Evolutionary conservation across 495 filamentous ascomycete species (phyloP), one percentile per base, ranked within the genome.

Genomic region (Neurospora tetrasperma): DNA sequence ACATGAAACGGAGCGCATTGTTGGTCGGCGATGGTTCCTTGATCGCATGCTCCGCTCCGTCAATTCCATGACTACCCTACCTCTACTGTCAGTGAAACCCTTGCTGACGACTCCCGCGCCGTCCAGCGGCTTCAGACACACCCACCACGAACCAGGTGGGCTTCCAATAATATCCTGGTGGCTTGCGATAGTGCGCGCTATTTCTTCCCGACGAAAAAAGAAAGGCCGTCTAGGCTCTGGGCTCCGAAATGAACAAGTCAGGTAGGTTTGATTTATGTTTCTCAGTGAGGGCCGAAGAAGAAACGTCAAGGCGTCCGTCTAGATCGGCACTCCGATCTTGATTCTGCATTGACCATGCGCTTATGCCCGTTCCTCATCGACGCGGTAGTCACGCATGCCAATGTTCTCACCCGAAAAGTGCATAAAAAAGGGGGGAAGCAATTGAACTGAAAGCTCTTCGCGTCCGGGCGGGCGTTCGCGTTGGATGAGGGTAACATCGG

Each of bases 1-100:
- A 76, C 74, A 44, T 71, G 73, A 76, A 76, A 76, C 71, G 73
- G 75, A 73, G 73, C 41, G 48, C 48, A 31, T 59, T 27, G 48
- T 59, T 59, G 48, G 48, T 59, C 23, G 48, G 20, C 27, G 20
- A 59, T 59, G 27, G 48, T 59, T 59, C 48, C 48, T 54, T 54
- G 46, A 35, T 71, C 1, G 39, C 27, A 27, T 46, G 70, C 39
- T 62, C 43, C 20, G 69, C 69, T 39, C 35, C 70, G 42, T 35
- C 70, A 48, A 42, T 31, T 31, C 35, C 35, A 38, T 38, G 41
- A 31, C 69, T 31, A 2, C 27, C 27, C 27, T 31, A 31, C 27
- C 27, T 31, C 27, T 2, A 31, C 27, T 31, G 27, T 31, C 14
- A 18, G 27, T 31, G 54, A 23, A 11, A 62, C 54, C 54, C 54